phyloP scores from a whole-genome alignment of 176 grass and related monocot species.

The Avena sativa region DNA sequence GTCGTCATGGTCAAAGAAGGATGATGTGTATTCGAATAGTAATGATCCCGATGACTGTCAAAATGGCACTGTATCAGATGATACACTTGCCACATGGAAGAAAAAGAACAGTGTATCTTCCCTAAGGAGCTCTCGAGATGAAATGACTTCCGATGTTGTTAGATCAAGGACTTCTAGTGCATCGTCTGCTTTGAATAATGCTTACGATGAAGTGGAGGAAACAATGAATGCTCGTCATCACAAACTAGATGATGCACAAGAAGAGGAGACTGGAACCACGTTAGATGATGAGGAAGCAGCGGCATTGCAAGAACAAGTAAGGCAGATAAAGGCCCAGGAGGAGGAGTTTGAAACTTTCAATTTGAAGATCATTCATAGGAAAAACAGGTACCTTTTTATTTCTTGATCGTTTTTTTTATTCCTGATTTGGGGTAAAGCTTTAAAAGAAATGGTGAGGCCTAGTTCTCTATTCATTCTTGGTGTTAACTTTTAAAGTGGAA shows the following conservation, averaged over 20 bases:
- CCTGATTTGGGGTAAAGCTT: constrained; percentile 23
- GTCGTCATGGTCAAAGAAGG: constrained; percentile 69
- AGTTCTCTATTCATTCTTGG: constrained; percentile 19
- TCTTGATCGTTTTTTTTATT: constrained; percentile 20
- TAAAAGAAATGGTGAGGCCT: not conserved
- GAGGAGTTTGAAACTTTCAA: constrained; percentile 99
- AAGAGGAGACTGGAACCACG: constrained; percentile 73
- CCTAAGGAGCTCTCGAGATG: constrained; percentile 73
- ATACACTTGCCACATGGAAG: constrained; percentile 92
- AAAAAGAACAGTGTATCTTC: constrained; percentile 86
- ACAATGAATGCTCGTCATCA: constrained; percentile 60
- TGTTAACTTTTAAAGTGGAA: constrained; percentile 16
- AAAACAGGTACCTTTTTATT: constrained; percentile 72
- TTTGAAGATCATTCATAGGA: constrained; percentile 97
- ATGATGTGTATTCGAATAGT: constrained; percentile 42
- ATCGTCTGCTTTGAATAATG: constrained; percentile 63
- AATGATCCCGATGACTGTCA: constrained; percentile 67
- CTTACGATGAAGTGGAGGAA: constrained; percentile 74
- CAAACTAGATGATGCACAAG: constrained; percentile 74
- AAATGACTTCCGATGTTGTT: constrained; percentile 75
- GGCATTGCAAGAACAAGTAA: constrained; percentile 97
- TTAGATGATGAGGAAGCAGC: constrained; percentile 95
- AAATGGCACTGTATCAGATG: constrained; percentile 75
- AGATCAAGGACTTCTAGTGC: constrained; percentile 83
- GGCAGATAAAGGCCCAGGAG: constrained; percentile 94